Conservation (phyloP, 257 asterid genomes). For the Thymus quinquecostatus region DNA sequence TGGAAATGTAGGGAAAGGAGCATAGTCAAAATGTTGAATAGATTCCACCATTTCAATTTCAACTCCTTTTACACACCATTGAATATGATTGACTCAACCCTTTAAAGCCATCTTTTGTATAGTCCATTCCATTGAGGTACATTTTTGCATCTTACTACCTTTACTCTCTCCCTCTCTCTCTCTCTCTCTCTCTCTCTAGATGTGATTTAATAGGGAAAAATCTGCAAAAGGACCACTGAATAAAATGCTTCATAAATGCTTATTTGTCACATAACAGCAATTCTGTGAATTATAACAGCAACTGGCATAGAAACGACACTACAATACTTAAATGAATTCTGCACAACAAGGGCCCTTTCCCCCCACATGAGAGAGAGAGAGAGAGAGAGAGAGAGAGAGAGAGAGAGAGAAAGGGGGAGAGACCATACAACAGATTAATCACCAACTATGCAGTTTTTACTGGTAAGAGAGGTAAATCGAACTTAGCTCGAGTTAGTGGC, state of each 20-base stretch:
- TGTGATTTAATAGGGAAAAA: neutral
- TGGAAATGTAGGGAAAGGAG: neutral
- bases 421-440: neutral
- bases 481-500: slow-evolving; percentile 6
- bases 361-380: neutral
- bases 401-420: neutral
- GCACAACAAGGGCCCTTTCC: slow-evolving; percentile 23
- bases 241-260: slow-evolving; percentile 31
- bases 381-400: no score
- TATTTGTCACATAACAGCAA: slow-evolving; percentile 19
- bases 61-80: neutral
- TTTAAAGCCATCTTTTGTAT: slow-evolving; percentile 3
- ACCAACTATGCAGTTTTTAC: neutral
- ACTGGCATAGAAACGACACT: slow-evolving; percentile 30
- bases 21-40: neutral
- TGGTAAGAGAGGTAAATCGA: neutral
- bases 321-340: slow-evolving; percentile 17
- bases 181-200: neutral
- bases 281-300: slow-evolving; percentile 18
- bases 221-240: slow-evolving; percentile 14
- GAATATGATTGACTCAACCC: slow-evolving; percentile 23
- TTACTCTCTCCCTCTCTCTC: neutral
- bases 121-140: slow-evolving; percentile 30
- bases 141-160: neutral
- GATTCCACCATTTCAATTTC: slow-evolving; percentile 6